These are phyloP conservation scores for Botryosphaeria dothidea DNA, from an alignment of 2,329 filamentous ascomycete species.

Conservation along the genomic window DNA sequence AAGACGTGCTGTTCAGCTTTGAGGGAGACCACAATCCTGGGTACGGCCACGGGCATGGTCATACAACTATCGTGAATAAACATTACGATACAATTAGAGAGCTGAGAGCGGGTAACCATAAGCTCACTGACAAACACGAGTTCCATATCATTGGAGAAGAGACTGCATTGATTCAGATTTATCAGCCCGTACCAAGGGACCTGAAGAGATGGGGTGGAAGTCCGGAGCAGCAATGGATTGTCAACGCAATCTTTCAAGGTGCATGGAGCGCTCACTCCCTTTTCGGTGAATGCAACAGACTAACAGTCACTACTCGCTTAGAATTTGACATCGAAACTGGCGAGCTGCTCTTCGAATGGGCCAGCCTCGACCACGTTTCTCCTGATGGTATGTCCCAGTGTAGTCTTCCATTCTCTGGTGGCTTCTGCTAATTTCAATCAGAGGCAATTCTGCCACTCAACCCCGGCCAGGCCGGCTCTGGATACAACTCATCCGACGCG, in stretches of 20 bases:
- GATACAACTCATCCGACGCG: conserved; percentile 32
- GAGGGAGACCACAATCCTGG: conserved; percentile 55
- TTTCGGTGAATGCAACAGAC: neutral
- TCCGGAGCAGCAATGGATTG: conserved; percentile 56
- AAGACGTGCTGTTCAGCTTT: conserved; percentile 56
- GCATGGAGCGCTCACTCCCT: neutral
- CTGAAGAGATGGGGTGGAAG: conserved; percentile 45
- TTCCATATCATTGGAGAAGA: conserved; percentile 56
- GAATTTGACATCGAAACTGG: conserved; percentile 44
- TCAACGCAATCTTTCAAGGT: conserved; percentile 58
- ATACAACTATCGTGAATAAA: conserved; percentile 55
- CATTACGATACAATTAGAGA: conserved; percentile 58
- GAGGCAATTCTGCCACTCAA: conserved; percentile 31
- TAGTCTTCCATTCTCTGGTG: neutral
- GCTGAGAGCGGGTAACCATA: conserved; percentile 53
- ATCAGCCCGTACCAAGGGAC: conserved; percentile 50
- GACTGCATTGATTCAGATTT: conserved; percentile 56
- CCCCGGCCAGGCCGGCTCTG: conserved; percentile 27
- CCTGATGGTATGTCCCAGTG: conserved; percentile 24
- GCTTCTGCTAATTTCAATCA: neutral
- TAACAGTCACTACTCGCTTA: conserved; percentile 39
- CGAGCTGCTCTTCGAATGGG: conserved; percentile 43
- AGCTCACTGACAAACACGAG: conserved; percentile 49
- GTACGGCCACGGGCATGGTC: conserved; percentile 58
- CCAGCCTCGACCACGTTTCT: conserved; percentile 37